A percentile compares a stretch with the other conserved stretches of the same genome.
Conservation (phyloP, 139 green algal genomes). For the Penium margaritaceum region DNA sequence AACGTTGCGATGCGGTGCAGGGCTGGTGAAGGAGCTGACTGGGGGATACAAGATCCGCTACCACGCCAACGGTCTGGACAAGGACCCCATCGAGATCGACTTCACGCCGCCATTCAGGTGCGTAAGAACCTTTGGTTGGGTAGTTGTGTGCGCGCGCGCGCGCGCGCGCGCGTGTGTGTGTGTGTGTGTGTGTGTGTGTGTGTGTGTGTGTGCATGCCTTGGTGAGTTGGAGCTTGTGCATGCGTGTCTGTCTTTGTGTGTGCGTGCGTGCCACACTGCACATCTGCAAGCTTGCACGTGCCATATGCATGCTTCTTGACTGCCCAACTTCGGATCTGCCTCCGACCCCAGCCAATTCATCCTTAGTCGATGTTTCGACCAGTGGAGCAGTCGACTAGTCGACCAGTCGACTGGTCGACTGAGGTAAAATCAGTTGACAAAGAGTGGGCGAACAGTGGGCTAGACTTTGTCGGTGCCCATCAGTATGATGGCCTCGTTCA, state of each 20-base stretch:
- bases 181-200: neutral
- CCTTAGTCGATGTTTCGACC: no score
- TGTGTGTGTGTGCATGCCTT: neutral
- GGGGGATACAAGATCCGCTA: slow-evolving; percentile 89
- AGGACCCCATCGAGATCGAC: slow-evolving; percentile 77
- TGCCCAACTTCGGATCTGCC: no score
- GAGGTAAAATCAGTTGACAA: no score
- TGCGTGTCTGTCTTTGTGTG: neutral
- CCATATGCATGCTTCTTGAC: no score
- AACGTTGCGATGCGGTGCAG: neutral
- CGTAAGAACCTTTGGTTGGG: neutral
- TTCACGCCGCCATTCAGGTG: slow-evolving; percentile 75
- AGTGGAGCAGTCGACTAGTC: no score
- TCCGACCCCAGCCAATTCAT: no score
- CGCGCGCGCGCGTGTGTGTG: neutral
- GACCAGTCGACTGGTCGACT: no score
- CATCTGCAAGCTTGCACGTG: no score
- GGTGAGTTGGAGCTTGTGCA: neutral
- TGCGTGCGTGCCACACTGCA: neutral
- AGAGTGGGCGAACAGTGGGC: no score
- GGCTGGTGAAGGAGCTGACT: slow-evolving; percentile 81
- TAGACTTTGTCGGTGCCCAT: no score
- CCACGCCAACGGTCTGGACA: slow-evolving; percentile 79
- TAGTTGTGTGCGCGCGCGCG: neutral
- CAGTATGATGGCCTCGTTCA: no score